Evolutionary conservation across 2,329 filamentous ascomycete species (phyloP).

Genomic region (Didymellaceae sp.): DNA sequence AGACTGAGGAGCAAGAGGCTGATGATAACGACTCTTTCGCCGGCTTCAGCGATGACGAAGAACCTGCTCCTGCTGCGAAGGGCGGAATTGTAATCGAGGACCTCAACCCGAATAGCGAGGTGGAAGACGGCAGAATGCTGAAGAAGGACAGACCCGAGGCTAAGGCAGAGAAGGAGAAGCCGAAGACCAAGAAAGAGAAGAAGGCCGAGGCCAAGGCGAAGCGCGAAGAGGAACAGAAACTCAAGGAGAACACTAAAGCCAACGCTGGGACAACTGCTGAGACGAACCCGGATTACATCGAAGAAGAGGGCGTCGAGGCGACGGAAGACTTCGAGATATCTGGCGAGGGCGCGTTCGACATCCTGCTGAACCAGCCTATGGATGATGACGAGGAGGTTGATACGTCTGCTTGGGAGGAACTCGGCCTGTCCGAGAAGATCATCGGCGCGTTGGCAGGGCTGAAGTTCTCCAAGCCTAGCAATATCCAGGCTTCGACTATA

Average conservation of each 20-base stretch:
- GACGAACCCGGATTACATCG: constrained; percentile 25
- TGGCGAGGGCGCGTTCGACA: constrained; percentile 58
- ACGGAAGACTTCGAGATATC: constrained; percentile 30
- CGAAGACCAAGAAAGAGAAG: constrained; percentile 26
- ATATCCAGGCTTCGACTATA: constrained; percentile 81
- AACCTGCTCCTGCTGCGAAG: constrained; percentile 13
- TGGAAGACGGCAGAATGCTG: constrained; percentile 17
- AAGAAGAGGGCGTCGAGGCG: constrained; percentile 29
- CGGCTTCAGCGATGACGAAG: constrained; percentile 27
- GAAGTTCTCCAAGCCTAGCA: constrained; percentile 79
- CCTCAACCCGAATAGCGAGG: constrained; percentile 30
- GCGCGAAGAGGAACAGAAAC: constrained; percentile 24
- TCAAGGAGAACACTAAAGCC: constrained; percentile 14
- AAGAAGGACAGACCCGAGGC: constrained; percentile 18
- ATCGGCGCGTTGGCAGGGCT: constrained; percentile 78
- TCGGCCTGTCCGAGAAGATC: constrained; percentile 75
- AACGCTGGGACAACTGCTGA: constrained; percentile 16
- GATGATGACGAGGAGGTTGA: constrained; percentile 68
- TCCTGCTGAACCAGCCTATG: constrained; percentile 59
- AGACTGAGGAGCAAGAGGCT: constrained; percentile 34
- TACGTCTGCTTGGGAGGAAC: constrained; percentile 76
- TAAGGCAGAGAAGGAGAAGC: constrained; percentile 20
- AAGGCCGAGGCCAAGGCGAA: constrained; percentile 26
- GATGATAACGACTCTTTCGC: constrained; percentile 50
- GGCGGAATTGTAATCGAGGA: constrained; percentile 14